Conservation (phyloP, 192 early-diverging fungal genomes). For the Mortierella claussenii region DNA sequence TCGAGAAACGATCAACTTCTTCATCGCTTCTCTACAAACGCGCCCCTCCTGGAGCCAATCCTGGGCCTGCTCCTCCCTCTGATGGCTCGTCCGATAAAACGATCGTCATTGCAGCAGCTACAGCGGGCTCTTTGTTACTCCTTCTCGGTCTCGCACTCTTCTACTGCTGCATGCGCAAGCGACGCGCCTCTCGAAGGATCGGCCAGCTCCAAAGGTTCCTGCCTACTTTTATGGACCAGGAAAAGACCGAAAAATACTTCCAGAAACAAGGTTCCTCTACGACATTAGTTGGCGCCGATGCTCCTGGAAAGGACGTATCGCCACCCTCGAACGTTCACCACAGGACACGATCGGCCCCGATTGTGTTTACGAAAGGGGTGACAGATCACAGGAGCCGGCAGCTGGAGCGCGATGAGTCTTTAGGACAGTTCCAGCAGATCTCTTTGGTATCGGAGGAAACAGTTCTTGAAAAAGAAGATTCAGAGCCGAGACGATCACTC, state of each 20-base stretch:
- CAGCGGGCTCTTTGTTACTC: slow-evolving; percentile 20
- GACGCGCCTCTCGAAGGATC: slow-evolving; percentile 39
- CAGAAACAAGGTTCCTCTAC: slow-evolving; percentile 23
- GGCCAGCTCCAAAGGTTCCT: slow-evolving; percentile 44
- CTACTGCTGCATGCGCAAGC: slow-evolving; percentile 41
- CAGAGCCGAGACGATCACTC: slow-evolving; percentile 8
- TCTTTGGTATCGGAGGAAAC: slow-evolving; percentile 35
- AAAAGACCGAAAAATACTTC: slow-evolving; percentile 49
- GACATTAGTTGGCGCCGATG: slow-evolving; percentile 9
- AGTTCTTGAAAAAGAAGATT: slow-evolving; percentile 9
- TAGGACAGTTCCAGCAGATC: slow-evolving; percentile 52
- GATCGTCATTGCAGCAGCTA: slow-evolving; percentile 15
- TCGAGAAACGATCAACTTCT: neutral
- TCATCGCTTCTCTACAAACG: slow-evolving; percentile 26
- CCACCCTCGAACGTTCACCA: slow-evolving; percentile 36
- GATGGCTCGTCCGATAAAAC: neutral
- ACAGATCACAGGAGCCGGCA: slow-evolving; percentile 35
- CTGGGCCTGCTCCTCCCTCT: slow-evolving; percentile 21
- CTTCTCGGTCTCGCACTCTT: slow-evolving; percentile 25
- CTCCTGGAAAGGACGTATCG: neutral
- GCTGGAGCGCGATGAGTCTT: slow-evolving; percentile 36
- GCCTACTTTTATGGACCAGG: slow-evolving; percentile 50
- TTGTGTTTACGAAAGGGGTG: slow-evolving; percentile 39
- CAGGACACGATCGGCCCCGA: slow-evolving; percentile 31
- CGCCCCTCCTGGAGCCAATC: slow-evolving; percentile 30